phyloP scores from a whole-genome alignment of 1,284 basidiomycete genomes.

The Schizophyllum amplum region DNA sequence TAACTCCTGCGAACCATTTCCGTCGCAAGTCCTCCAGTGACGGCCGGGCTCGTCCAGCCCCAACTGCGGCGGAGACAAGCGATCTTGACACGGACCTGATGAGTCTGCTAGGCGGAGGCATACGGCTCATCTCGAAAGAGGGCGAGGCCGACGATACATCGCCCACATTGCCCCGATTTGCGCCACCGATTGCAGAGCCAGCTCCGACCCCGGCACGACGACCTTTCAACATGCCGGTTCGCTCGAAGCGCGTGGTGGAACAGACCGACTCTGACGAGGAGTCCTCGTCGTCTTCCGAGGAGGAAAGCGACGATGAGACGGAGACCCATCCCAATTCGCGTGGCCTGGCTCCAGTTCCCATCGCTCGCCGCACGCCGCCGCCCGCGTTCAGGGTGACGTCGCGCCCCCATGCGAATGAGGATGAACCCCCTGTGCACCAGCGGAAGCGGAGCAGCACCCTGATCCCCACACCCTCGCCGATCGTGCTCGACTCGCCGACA shows the following conservation, averaged over 20 bases:
- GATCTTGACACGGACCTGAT: conserved; percentile 31
- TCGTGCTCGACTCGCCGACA: conserved; percentile 9
- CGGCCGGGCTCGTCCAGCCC: not conserved
- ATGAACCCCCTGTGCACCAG: not conserved
- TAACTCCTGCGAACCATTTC: conserved; percentile 2
- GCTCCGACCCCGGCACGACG: not conserved
- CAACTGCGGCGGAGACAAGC: conserved; percentile 11
- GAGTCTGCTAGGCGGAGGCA: conserved; percentile 28
- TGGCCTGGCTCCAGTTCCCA: conserved; percentile 52
- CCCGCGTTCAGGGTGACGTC: conserved; percentile 65
- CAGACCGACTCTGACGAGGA: conserved; percentile 8
- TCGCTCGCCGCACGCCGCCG: conserved; percentile 50
- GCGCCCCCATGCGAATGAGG: conserved; percentile 36
- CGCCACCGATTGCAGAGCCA: not conserved
- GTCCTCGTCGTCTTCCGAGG: conserved; percentile 9
- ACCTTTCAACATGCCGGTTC: no score
- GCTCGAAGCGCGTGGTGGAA: no score
- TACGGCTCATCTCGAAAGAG: conserved; percentile 29
- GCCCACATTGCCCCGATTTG: not conserved
- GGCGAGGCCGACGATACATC: conserved; percentile 17
- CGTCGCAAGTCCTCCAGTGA: conserved; percentile 16
- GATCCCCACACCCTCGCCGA: conserved; percentile 8
- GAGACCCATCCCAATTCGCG: conserved; percentile 9
- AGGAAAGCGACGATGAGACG: conserved; percentile 19
- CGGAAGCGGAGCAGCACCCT: conserved; percentile 16